Percentiles rank a stretch among this genome's conserved stretches.
phyloP scores from a whole-genome alignment of 148 eudicot genomes.

The Mesembryanthemum crystallinum region DNA sequence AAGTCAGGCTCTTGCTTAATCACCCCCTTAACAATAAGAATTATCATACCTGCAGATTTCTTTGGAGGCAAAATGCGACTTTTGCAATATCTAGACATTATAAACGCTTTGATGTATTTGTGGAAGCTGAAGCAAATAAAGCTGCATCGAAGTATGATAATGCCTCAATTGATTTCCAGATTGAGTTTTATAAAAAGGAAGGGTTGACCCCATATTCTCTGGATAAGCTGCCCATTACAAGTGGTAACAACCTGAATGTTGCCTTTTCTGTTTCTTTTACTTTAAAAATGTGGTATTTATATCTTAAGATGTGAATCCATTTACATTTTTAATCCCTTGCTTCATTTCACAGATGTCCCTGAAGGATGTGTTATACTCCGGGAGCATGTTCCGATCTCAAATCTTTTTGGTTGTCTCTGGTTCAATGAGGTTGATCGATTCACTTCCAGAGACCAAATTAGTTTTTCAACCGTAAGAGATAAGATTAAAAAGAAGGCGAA shows the following conservation, averaged over 20 bases:
- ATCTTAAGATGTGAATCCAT: constrained; percentile 6
- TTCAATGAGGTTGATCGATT: constrained; percentile 98
- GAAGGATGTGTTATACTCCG: constrained; percentile 95
- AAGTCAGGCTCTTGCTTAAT: background rate
- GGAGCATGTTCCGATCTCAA: constrained; percentile 90
- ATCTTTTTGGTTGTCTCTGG: constrained; percentile 96
- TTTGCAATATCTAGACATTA: constrained; percentile 97
- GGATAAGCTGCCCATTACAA: constrained; percentile 78
- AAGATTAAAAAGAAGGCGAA: constrained; percentile 72
- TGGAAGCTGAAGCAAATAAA: constrained; percentile 96
- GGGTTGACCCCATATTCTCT: constrained; percentile 78
- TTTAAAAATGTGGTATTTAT: background rate
- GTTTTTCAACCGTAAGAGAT: constrained; percentile 91
- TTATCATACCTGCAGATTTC: constrained; percentile 50
- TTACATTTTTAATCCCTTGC: constrained; percentile 1
- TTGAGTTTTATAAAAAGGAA: constrained; percentile 74
- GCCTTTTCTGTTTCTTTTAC: background rate
- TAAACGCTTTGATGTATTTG: constrained; percentile 83
- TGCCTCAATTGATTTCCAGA: constrained; percentile 85
- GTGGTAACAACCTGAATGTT: constrained; percentile 48
- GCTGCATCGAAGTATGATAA: constrained; percentile 89
- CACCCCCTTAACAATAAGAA: background rate
- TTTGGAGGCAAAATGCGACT: constrained; percentile 90
- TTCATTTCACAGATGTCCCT: constrained; percentile 73
- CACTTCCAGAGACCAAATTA: constrained; percentile 93